Evolutionary conservation across 176 grass and related monocot genomes (phyloP).

Genomic region (Ananas comosus): DNA sequence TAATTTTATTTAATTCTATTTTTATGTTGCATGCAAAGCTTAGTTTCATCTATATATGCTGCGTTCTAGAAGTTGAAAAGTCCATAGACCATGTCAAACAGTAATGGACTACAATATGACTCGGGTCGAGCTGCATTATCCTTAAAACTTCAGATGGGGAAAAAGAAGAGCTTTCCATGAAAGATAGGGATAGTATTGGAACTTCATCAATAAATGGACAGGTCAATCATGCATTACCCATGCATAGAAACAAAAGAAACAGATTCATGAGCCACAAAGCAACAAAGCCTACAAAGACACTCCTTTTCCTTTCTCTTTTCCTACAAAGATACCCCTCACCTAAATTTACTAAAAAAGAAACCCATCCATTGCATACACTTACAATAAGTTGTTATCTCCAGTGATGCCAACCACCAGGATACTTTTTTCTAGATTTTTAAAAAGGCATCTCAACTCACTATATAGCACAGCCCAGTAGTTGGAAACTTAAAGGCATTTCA

Average conservation of each 20-base stretch:
- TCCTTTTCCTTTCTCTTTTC: constrained; percentile 13
- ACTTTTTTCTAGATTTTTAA: neutral
- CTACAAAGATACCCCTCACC: constrained; percentile 25
- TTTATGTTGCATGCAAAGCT: too few species aligned
- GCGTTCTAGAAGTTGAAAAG: too few species aligned
- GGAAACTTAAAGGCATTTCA: constrained; percentile 5
- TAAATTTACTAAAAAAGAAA: constrained; percentile 19
- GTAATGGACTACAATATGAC: too few species aligned
- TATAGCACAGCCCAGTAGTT: neutral
- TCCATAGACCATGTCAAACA: too few species aligned
- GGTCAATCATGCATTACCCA: constrained; percentile 24
- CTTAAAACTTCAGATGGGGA: neutral
- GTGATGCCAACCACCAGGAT: constrained; percentile 9
- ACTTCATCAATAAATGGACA: neutral
- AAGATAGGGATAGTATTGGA: neutral
- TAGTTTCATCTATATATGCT: too few species aligned
- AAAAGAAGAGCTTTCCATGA: neutral
- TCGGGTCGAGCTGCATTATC: neutral
- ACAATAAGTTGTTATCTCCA: constrained; percentile 12
- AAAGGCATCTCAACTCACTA: neutral
- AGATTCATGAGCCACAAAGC: constrained; percentile 30
- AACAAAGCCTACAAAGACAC: constrained; percentile 19
- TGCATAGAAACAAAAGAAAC: constrained; percentile 23
- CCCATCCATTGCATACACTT: constrained; percentile 13
- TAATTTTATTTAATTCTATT: too few species aligned